Evolutionary conservation across 1,284 basidiomycete genomes (phyloP), one percentile per base, ranked within the genome.

Genomic region (Cryptococcus maquisensis): DNA sequence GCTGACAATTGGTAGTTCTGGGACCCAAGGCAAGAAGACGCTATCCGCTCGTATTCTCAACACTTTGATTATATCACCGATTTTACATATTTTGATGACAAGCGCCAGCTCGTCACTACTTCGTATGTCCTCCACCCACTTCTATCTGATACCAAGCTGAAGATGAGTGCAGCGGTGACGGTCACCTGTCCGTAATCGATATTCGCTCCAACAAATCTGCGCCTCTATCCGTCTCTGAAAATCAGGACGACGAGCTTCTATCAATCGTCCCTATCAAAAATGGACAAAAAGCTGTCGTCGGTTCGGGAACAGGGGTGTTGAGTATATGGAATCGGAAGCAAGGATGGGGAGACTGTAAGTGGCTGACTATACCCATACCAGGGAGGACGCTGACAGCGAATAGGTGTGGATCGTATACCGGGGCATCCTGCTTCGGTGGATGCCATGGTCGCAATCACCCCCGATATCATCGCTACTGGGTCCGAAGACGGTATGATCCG

Each of bases 61-160:
- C 94, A 98, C 69, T 93, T 87, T 69, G 93, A 97, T 76, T 97
- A 93, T 74, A 95, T 98, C 54, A 90, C 91, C 21, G 92, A 94
- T 70, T 90, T 98, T 74, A 75, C 90, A 40, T 97, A 88, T 83
- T 75, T 91, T 51, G 83, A 83, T 42, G 87, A 90, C 75, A 89
- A 89, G 74, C 87, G 85, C 63, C 90, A 93, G 55, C 81, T 94
- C 3, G 83, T 94, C 24, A 81, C 86, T 26, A 92, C 90, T 2
- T 93, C 89, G 88, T 90, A 55, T 24, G n/a, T 46, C 18, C 23
- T 36, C 40, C 3, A 39, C 36, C 37, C 21, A 26, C 24, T 41
- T 23, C 16, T 21, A 39, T 9, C n/a, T 18, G 24, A 21, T 24
- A 10, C 40, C 43, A 16, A 18, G 37, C 28, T 32, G 28, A 32